A percentile compares a stretch with the other conserved stretches of the same genome.
These are phyloP conservation scores for Ophiostoma perfectum DNA, from an alignment of 2,329 filamentous ascomycete species.

Conservation along the genomic window DNA sequence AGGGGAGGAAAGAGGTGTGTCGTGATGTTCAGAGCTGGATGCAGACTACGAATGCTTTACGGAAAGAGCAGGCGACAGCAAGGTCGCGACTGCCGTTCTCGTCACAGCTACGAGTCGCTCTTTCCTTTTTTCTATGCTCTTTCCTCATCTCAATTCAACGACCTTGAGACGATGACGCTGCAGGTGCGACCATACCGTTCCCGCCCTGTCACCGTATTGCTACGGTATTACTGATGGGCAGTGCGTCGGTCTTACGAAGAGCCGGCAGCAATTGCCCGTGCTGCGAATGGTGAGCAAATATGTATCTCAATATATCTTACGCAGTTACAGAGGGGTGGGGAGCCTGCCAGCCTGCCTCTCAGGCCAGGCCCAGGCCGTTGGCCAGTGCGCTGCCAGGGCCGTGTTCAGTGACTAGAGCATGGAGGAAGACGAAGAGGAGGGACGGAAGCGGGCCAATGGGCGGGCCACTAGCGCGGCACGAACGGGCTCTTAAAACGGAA, in stretches of 20 bases:
- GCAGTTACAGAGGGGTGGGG: background rate
- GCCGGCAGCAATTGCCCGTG: background rate
- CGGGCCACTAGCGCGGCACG: too few relatives aligned
- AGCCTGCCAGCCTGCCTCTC: too few relatives aligned
- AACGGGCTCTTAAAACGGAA: too few relatives aligned
- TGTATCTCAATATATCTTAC: background rate
- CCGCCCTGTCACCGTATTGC: background rate
- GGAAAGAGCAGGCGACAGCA: background rate
- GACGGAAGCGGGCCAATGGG: too few relatives aligned
- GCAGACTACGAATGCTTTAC: background rate
- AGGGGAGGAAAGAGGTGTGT: background rate
- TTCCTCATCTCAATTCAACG: background rate
- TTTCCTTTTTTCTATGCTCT: background rate
- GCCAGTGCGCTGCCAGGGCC: too few relatives aligned
- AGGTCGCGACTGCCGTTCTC: background rate
- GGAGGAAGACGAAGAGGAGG: too few relatives aligned
- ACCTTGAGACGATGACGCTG: background rate
- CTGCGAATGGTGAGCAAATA: background rate
- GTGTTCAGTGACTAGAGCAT: too few relatives aligned
- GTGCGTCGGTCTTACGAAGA: conserved; percentile 1
- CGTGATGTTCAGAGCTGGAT: background rate
- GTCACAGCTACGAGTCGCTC: background rate
- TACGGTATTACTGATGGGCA: background rate
- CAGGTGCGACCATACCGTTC: conserved; percentile 4
- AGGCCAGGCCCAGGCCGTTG: too few relatives aligned